A percentile compares a stretch with the other conserved stretches of the same genome.
Conservation (phyloP, 768 basidiomycete species). For the Suillus plorans region DNA sequence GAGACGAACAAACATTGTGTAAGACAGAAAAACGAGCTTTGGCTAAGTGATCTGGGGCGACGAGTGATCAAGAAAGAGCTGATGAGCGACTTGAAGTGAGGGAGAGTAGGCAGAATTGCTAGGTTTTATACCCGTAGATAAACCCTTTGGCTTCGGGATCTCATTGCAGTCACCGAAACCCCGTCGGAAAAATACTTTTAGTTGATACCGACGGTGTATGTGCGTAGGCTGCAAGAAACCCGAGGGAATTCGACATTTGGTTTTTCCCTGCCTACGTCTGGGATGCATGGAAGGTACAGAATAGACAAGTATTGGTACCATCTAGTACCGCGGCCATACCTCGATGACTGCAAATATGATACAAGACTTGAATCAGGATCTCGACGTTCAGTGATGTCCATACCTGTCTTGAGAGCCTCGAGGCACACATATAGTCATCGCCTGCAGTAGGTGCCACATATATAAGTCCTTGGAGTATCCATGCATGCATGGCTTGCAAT, state of each 20-base stretch:
- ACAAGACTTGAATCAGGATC: not conserved
- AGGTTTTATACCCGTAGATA: not conserved
- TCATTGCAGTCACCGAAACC: not conserved
- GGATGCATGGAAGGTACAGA: not conserved
- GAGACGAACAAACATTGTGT: conserved; percentile 21
- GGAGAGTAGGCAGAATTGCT: not conserved
- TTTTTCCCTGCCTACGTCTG: not conserved
- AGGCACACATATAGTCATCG: not conserved
- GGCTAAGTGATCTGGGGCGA: not conserved
- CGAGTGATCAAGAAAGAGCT: no score
- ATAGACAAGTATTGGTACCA: not conserved
- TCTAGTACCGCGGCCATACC: not conserved
- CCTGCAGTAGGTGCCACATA: not conserved
- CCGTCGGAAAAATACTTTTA: not conserved
- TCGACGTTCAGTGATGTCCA: not conserved
- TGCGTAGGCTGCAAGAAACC: not conserved
- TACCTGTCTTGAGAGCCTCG: not conserved
- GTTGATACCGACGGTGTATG: not conserved
- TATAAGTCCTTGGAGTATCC: not conserved
- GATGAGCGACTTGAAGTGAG: conserved; percentile 1
- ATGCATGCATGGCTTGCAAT: not conserved
- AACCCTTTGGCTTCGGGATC: not conserved
- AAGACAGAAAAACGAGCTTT: not conserved
- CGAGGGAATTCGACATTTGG: not conserved
- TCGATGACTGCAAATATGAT: not conserved